Evolutionary conservation across 2,329 filamentous ascomycete genomes (phyloP), one percentile per base, ranked within the genome.

Genomic region (Hortaea werneckii): DNA sequence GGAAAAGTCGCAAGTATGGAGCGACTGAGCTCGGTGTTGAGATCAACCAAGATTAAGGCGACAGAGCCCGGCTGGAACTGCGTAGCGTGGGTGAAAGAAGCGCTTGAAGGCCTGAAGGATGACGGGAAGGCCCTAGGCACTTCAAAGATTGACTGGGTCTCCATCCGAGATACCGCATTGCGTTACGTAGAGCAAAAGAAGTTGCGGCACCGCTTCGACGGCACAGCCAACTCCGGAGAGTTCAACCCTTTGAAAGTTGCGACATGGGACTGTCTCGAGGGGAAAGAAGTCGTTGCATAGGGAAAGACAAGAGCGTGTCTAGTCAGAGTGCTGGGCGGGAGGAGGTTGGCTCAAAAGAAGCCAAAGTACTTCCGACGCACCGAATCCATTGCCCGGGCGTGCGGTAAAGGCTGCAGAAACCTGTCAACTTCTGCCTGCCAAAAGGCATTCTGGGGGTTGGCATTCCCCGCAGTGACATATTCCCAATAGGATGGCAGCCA

Each of bases 401-500:
- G 60, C 8, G 63, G 62, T 39, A 53, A 61, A 1, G 59, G 57
- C 40, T 67, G 57, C 30, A 74, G 55, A 38, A 69, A 69, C 29
- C 63, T 62, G 34, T 52, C 49, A 37, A 69, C 43, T 26, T 52
- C 29, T 3, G 58, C 44, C 47, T 57, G 51, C 67, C 64, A 69
- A 41, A 67, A 67, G 29, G 50, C 51, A 38, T 68, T 69, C 8
- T 59, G 52, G 4, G 60, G 64, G 47, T 70, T 72, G 27, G 67
- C 68, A 55, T 69, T 59, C 47, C 57, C 62, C 1, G 65, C 63
- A 5, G 57, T 59, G 6, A 65, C 68, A 46, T 68, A 69, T 49
- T 72, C 68, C 69, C 68, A 73, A 54, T 71, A 74, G 9, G 61
- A 56, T 1, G 69, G 71, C 52, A 68, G 73, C 69, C 68, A 75